Percentiles rank a stretch among this genome's conserved stretches.
These are phyloP conservation scores for Gentiana macrophylla DNA, from an alignment of 257 asterid genomes.

Conservation along the genomic window DNA sequence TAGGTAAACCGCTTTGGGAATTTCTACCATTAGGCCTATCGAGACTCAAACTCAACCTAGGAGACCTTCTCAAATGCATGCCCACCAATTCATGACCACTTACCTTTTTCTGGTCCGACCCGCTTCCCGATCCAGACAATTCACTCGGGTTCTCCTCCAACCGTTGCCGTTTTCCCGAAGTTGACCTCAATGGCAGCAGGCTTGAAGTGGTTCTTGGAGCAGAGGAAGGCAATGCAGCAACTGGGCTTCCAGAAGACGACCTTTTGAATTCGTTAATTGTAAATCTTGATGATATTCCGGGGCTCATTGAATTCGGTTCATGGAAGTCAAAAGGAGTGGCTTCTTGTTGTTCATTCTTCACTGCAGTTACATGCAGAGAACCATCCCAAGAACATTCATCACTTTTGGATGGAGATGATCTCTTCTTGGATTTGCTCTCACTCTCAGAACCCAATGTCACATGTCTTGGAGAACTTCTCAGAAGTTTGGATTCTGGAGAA, in stretches of 20 bases:
- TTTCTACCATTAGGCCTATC: not conserved
- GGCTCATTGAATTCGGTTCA: conserved; percentile 7
- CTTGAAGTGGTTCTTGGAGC: conserved; percentile 8
- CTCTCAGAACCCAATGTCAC: conserved; percentile 2
- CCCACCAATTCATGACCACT: too few relatives aligned
- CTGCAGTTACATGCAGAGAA: conserved; percentile 25
- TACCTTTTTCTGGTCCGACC: too few relatives aligned
- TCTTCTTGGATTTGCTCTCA: not conserved
- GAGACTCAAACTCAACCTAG: not conserved
- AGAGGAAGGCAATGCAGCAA: conserved; percentile 14
- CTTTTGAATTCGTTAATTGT: conserved; percentile 23
- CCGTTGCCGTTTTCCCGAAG: conserved; percentile 21
- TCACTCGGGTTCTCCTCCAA: conserved; percentile 5
- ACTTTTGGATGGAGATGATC: not conserved
- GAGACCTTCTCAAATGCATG: conserved; percentile 3
- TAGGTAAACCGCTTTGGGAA: not conserved
- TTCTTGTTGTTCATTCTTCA: not conserved
- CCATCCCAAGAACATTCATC: conserved; percentile 31
- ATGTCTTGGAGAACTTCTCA: conserved; percentile 23
- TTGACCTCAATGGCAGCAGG: conserved; percentile 9
- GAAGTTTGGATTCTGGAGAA: not conserved
- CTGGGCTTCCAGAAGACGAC: not conserved
- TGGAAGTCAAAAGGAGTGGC: conserved; percentile 20
- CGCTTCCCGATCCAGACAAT: too few relatives aligned
- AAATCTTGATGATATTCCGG: conserved; percentile 34